Conservation (phyloP, 768 basidiomycete species). For the Tulasnella calospora region DNA sequence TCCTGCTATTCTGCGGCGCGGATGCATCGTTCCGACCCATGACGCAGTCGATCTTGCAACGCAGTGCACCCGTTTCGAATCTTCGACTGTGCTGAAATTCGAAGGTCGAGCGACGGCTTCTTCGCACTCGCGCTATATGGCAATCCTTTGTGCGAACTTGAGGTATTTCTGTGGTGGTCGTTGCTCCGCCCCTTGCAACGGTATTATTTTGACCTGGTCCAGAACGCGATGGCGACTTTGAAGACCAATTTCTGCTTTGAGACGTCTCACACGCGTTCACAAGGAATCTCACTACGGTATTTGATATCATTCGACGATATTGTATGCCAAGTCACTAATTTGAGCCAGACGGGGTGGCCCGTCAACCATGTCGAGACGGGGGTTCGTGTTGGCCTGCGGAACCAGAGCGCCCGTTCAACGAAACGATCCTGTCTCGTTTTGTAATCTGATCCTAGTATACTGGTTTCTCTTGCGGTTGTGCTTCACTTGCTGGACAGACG, state of each 20-base stretch:
- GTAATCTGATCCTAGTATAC: too few species aligned
- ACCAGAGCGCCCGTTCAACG: too few species aligned
- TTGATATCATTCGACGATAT: neutral
- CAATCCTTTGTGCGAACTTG: neutral
- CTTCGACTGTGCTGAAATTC: neutral
- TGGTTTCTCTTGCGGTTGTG: too few species aligned
- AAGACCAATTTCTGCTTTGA: neutral
- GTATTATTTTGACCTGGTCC: neutral
- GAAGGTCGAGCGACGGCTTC: neutral
- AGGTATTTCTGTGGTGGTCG: neutral
- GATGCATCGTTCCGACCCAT: neutral
- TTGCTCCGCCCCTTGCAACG: neutral
- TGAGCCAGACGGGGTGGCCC: neutral
- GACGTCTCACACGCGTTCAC: neutral
- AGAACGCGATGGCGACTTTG: neutral
- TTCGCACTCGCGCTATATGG: neutral
- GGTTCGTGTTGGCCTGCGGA: too few species aligned
- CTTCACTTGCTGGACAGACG: neutral
- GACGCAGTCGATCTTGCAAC: neutral
- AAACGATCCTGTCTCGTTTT: too few species aligned
- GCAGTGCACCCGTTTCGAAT: too few species aligned
- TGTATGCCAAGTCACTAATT: neutral
- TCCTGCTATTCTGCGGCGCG: too few species aligned
- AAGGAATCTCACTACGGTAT: neutral
- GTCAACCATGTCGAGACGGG: too few species aligned